phyloP scores from a whole-genome alignment of 225 moss, liverwort and hornwort species.

The Anthoceros angustus region DNA sequence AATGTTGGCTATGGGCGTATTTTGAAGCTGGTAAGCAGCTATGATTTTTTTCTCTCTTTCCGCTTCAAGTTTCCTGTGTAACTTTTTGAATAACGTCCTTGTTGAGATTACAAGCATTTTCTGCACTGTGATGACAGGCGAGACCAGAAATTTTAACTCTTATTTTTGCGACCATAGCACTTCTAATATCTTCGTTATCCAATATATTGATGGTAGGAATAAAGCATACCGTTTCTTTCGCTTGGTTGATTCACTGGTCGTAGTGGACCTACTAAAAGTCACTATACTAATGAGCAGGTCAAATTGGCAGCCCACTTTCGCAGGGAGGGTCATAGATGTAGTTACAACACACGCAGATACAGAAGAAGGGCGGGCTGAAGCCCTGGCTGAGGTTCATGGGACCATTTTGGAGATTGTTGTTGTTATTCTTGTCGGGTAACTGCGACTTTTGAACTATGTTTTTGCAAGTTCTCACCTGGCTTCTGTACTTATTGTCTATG shows the following conservation, averaged over 20 bases:
- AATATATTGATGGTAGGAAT: conserved; percentile 59
- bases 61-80: background rate
- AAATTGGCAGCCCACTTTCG: conserved; percentile 61
- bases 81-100: background rate
- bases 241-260: too few relatives aligned
- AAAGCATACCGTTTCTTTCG: background rate
- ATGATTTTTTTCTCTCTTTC: background rate
- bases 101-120: background rate
- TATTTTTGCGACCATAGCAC: conserved; percentile 56
- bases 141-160: conserved; percentile 43
- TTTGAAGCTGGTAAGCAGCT: background rate
- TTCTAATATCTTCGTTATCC: conserved; percentile 63
- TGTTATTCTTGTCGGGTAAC: conserved; percentile 52
- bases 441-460: background rate
- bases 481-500: background rate
- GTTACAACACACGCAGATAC: conserved; percentile 47
- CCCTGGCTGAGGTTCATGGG: conserved; percentile 55
- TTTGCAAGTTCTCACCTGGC: background rate
- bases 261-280: too few relatives aligned
- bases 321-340: conserved; percentile 75
- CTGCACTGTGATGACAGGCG: conserved; percentile 28
- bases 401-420: conserved; percentile 59
- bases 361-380: conserved; percentile 52
- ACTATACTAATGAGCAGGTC: background rate
- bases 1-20: background rate